Evolutionary conservation across 352 stramenopile species (phyloP), one percentile per base, ranked within the genome.

Genomic region (Globisporangium spiculum): DNA sequence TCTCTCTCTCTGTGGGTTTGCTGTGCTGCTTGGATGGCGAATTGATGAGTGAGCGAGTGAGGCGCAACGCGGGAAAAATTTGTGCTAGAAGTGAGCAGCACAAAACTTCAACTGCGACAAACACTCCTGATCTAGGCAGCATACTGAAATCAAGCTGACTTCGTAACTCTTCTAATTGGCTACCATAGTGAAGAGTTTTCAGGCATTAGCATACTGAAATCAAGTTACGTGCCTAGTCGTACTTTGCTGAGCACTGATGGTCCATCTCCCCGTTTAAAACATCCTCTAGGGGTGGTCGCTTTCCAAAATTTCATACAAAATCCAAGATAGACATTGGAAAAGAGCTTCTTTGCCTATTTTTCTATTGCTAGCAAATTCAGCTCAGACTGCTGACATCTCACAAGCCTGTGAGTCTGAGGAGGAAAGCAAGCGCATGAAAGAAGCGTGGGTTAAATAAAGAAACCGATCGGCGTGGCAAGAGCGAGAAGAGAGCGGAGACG

Each of bases 381-480:
- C 18, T 22, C 41, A 50, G 41, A 50, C 38, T 1, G 14, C 5
- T 22, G 44, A 22, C 18, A 52, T 50, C 27, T 27, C 27, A 24
- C 4, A 26, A 18, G 20, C 30, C 55, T 61, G n/a, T 3, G n/a
- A 20, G 55, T 61, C 55, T 61, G 56, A 62, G 56, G 56, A 62
- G 32, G 24, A 62, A 46, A 46, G 38, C 36, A 44, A 41, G 34
- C 34, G 34, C 10, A 5, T 44, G 8, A 44, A 20, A 46, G 38
- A 38, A 38, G 54, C 27, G 44, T 62, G 56, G 56, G 56, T 46
- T 62, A 62, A 62, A 50, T 62, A 62, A 62, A 62, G 56, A 62
- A 62, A 62, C 56, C 56, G 56, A 62, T 50, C 56, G 12, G 30
- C 20, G 53, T 34, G 44, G 32, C 56, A 62, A n/a, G 26, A 32